Percentiles rank a stretch among this genome's conserved stretches.
Evolutionary conservation across 768 basidiomycete genomes (phyloP).

Genomic region (Tulasnella sp.): DNA sequence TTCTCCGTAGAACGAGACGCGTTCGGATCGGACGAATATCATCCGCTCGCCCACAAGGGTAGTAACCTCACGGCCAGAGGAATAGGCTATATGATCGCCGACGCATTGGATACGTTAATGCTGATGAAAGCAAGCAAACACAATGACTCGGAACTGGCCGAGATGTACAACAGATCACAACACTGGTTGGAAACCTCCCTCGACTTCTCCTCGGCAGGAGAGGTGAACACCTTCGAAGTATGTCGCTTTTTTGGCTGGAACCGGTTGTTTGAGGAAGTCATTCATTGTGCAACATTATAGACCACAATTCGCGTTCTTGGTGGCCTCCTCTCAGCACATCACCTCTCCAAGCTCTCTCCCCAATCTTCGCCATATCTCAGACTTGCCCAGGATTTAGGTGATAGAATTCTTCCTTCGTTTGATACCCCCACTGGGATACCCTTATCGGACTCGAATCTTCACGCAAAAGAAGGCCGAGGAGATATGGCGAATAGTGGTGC

Average conservation of each 20-base stretch:
- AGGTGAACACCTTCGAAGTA: conserved; percentile 87
- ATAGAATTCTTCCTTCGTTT: conserved; percentile 75
- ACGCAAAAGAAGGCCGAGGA: conserved; percentile 42
- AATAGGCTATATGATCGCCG: conserved; percentile 81
- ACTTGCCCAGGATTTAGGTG: conserved; percentile 69
- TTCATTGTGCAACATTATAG: conserved; percentile 31
- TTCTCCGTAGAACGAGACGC: conserved; percentile 59
- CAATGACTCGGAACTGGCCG: conserved; percentile 39
- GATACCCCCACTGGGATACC: conserved; percentile 74
- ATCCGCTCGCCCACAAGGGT: conserved; percentile 64
- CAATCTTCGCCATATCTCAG: conserved; percentile 58
- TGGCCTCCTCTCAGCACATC: conserved; percentile 75
- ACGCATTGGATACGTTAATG: conserved; percentile 77
- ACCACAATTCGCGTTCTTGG: conserved; percentile 89
- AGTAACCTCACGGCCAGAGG: conserved; percentile 68
- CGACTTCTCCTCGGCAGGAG: conserved; percentile 61
- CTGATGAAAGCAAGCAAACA: conserved; percentile 48
- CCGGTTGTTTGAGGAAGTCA: background rate
- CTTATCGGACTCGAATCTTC: conserved; percentile 65
- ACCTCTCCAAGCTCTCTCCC: conserved; percentile 39
- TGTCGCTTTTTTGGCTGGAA: background rate
- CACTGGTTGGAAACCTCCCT: conserved; percentile 62
- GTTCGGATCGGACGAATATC: conserved; percentile 87
- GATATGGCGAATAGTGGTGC: conserved; percentile 48
- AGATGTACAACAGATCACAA: conserved; percentile 66